Base-by-base conservation (phyloP, 2,329 filamentous ascomycete genomes). In the Aspergillus hortae region DNA sequence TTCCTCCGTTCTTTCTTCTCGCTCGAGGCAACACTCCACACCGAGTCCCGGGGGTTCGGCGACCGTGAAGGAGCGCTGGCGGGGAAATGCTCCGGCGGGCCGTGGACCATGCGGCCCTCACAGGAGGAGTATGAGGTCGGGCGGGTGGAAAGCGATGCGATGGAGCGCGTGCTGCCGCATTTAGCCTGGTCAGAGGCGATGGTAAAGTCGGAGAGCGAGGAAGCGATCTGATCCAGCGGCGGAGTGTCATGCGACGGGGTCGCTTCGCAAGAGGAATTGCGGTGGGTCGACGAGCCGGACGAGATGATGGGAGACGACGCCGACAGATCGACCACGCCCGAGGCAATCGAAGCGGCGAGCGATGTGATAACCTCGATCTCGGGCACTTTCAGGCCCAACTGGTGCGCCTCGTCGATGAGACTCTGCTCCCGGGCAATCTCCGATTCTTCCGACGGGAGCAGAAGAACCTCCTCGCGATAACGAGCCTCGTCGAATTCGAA, bases 51-150 rank as follows among this genome's bases (percentile, higher is more conserved):
- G 44, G 62, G 56, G 5, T 49, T 50, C 6, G 56, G 47, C 5
- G 59, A 40, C 12, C 58, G 46, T 12, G 56, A 61, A n/a, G 52
- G 46, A 21, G 55, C 44, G 25, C 52, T 56, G 27, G 59, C 59
- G 15, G 53, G 44, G 21, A 58, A 17, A 38, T 38, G 35, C 6
- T 38, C 35, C 14, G 35, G 14, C 35, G 35, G 35, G 7, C 27
- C 60, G 4, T 49, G 55, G 0, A 56, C 51, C 4, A 57, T 40
- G 15, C 59, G 66, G 30, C 64, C 68, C 47, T 73, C 69, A 41
- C 54, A 67, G 3, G 69, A 71, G 52, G 67, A 69, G 48, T 63
- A 72, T 4, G 69, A 72, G 4, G 71, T 72, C 9, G 70, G 72
- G 15, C 70, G 67, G 6, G 71, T 74, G 5, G 70, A 74, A 5